phyloP scores from a whole-genome alignment of 768 basidiomycete genomes.

The Rhodotorula toruloides region DNA sequence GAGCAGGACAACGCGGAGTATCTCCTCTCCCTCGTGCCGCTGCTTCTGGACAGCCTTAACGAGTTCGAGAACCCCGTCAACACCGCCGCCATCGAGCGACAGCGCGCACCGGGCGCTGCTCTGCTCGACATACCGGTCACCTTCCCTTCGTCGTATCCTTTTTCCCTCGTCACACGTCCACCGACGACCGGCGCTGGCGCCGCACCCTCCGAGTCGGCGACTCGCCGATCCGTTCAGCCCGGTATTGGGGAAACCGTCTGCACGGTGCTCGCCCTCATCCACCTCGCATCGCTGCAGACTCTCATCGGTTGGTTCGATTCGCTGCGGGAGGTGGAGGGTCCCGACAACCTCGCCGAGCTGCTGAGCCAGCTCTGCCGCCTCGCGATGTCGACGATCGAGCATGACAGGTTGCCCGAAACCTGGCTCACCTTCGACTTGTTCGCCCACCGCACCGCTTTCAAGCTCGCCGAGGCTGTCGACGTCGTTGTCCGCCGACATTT shows the following conservation, averaged over 20 bases:
- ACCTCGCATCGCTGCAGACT: conserved; percentile 71
- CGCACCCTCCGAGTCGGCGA: conserved; percentile 21
- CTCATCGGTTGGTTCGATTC: conserved; percentile 72
- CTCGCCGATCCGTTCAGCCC: too few relatives aligned
- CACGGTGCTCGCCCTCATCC: conserved; percentile 72
- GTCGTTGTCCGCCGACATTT: conserved; percentile 72
- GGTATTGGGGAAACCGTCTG: conserved; percentile 78
- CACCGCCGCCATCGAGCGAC: conserved; percentile 64
- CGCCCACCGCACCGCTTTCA: conserved; percentile 79
- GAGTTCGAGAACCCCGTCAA: conserved; percentile 68
- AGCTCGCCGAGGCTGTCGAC: conserved; percentile 77
- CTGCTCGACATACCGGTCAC: conserved; percentile 65
- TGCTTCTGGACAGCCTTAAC: conserved; percentile 76
- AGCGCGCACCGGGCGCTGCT: conserved; percentile 57
- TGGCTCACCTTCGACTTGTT: conserved; percentile 91
- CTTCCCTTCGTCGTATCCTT: conserved; percentile 91
- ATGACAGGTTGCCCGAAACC: conserved; percentile 78
- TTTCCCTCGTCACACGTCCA: conserved; percentile 64
- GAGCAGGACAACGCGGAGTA: conserved; percentile 92
- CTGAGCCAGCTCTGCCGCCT: conserved; percentile 76
- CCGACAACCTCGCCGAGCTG: conserved; percentile 65
- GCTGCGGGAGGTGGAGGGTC: conserved; percentile 80
- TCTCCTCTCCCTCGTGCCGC: conserved; percentile 72
- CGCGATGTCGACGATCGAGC: conserved; percentile 70
- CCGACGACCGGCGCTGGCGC: neutral